phyloP scores from a whole-genome alignment of 192 early-diverging fungal genomes.

The Backusella mclennaniae region DNA sequence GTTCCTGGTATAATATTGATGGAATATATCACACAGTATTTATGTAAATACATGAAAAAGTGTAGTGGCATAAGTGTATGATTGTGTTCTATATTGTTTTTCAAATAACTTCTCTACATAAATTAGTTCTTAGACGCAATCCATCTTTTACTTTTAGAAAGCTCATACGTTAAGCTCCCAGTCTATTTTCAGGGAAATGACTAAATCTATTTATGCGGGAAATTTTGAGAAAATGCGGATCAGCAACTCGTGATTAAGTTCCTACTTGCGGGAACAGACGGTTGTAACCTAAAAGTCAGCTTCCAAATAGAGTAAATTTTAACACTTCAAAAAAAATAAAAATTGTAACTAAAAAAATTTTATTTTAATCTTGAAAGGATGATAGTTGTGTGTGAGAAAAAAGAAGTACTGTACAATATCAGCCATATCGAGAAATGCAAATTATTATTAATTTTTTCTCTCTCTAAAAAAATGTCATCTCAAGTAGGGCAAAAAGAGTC shows the following conservation, averaged over 20 bases:
- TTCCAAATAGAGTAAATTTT: slow-evolving; percentile 6
- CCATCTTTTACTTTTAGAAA: background rate
- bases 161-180: background rate
- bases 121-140: background rate
- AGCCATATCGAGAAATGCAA: slow-evolving; percentile 3
- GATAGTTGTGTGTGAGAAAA: slow-evolving; percentile 8
- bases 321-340: slow-evolving; percentile 5
- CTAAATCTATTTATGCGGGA: background rate
- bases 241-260: background rate
- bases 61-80: too few species aligned
- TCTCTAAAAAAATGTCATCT: slow-evolving; percentile 5
- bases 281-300: background rate
- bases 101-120: background rate
- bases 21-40: background rate
- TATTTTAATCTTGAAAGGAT: slow-evolving; percentile 7
- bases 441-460: slow-evolving; percentile 5
- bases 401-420: slow-evolving; percentile 5
- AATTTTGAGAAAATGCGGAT: background rate
- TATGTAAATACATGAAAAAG: too few species aligned
- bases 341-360: background rate
- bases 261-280: background rate
- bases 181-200: background rate
- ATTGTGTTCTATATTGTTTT: too few species aligned
- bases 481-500: slow-evolving; percentile 1
- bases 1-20: background rate